Evolutionary conservation across 1,139 yeast species (phyloP).

Genomic region (Yamadazyma taylorii): DNA sequence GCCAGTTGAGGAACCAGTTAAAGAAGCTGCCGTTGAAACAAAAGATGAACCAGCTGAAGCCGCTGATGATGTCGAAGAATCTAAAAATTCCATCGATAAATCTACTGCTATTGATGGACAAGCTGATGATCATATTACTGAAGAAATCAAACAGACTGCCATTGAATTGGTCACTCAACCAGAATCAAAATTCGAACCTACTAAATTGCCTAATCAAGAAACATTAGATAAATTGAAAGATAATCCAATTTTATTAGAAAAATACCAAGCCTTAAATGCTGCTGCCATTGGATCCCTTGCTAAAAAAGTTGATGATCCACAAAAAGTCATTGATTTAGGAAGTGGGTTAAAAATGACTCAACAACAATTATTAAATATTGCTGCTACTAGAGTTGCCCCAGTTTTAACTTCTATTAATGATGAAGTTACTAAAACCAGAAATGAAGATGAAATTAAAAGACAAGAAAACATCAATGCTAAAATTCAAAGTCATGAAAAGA

Average conservation of each 20-base stretch:
- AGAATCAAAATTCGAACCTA: conserved; percentile 35
- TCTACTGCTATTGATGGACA: conserved; percentile 6
- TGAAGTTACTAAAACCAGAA: conserved; percentile 48
- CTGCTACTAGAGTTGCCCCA: conserved; percentile 57
- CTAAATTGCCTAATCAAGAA: conserved; percentile 37
- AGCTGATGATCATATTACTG: conserved; percentile 26
- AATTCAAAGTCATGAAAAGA: conserved; percentile 43
- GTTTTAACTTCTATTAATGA: conserved; percentile 51
- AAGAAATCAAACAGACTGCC: conserved; percentile 29
- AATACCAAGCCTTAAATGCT: conserved; percentile 50
- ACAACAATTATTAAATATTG: conserved; percentile 55
- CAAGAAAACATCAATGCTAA: conserved; percentile 40
- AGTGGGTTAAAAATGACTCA: conserved; percentile 57
- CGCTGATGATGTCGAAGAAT: conserved; percentile 13
- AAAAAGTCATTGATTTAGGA: conserved; percentile 52
- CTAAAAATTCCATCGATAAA: conserved; percentile 9
- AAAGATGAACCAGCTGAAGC: conserved; percentile 6
- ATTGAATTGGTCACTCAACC: conserved; percentile 36
- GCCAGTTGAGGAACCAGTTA: conserved; percentile 9
- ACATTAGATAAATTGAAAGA: conserved; percentile 43
- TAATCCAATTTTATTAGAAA: conserved; percentile 48
- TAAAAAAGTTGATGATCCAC: conserved; percentile 49
- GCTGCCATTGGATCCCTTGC: conserved; percentile 50
- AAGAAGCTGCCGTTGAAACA: conserved; percentile 10
- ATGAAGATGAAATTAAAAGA: conserved; percentile 48